These are phyloP conservation scores for Solanum neorickii DNA, from an alignment of 257 asterid species.

Conservation along the genomic window DNA sequence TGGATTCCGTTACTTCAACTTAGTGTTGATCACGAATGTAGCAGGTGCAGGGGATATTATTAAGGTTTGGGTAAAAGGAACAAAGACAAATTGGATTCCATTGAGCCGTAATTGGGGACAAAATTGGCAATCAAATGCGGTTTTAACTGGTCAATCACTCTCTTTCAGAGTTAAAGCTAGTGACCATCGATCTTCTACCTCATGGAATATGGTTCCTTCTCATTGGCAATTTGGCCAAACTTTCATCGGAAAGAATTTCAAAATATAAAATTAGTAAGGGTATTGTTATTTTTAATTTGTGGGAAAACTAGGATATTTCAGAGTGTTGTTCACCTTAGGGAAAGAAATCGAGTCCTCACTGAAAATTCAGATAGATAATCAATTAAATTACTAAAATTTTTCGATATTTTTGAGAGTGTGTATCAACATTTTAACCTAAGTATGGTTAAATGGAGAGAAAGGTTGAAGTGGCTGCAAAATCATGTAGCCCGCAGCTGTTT, in stretches of 20 bases:
- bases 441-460: background rate
- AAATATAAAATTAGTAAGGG: background rate
- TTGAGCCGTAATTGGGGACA: constrained; percentile 25
- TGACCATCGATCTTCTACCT: constrained; percentile 18
- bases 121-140: constrained; percentile 16
- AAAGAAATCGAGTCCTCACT: background rate
- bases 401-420: background rate
- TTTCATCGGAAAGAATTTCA: constrained; percentile 16
- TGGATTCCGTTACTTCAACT: constrained; percentile 19
- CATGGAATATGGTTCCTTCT: constrained; percentile 20
- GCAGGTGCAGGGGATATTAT: constrained; percentile 19
- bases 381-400: too few species aligned
- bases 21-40: constrained; percentile 15
- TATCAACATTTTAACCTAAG: too few species aligned
- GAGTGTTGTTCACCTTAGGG: background rate
- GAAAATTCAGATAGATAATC: too few species aligned
- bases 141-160: constrained; percentile 12
- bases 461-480: constrained; percentile 10
- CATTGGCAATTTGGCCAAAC: constrained; percentile 28
- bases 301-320: background rate
- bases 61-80: constrained; percentile 17
- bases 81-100: constrained; percentile 15
- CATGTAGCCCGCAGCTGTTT: constrained; percentile 8
- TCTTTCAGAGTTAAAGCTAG: constrained; percentile 19
- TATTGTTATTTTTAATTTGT: background rate